Evolutionary conservation across 2,329 filamentous ascomycete genomes (phyloP).

Genomic region (Purpureocillium takamizusanense): DNA sequence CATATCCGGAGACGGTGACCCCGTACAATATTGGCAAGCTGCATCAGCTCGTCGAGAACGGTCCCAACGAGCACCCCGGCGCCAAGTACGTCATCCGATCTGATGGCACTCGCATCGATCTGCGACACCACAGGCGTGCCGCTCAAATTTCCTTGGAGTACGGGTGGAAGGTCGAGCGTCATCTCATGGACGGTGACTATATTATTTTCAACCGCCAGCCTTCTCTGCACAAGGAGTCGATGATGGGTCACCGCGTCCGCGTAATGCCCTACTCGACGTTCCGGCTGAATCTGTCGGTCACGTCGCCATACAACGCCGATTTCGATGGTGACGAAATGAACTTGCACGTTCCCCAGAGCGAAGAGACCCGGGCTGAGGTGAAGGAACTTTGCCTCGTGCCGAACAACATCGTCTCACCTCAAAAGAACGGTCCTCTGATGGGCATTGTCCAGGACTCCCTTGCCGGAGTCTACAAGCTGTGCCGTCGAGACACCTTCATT

Average conservation of each 20-base stretch:
- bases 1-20: conserved; percentile 94
- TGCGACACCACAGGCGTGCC: conserved; percentile 84
- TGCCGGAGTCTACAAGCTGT: conserved; percentile 95
- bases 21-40: conserved; percentile 95
- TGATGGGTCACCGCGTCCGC: conserved; percentile 97
- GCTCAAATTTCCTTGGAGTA: conserved; percentile 83
- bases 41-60: conserved; percentile 81
- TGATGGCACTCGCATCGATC: conserved; percentile 87
- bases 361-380: conserved; percentile 92
- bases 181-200: conserved; percentile 90
- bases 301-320: conserved; percentile 98
- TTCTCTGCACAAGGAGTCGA: conserved; percentile 98
- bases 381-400: conserved; percentile 96
- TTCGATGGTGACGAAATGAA: conserved; percentile 99
- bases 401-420: conserved; percentile 94
- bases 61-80: conserved; percentile 89
- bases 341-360: conserved; percentile 94
- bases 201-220: conserved; percentile 99
- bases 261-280: conserved; percentile 99
- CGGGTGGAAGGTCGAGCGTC: conserved; percentile 97
- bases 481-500: conserved; percentile 83
- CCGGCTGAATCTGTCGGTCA: conserved; percentile 92
- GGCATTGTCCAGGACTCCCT: conserved; percentile 98
- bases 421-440: conserved; percentile 95
- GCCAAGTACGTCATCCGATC: conserved; percentile 94